Conservation (phyloP, 805 yeast species). For the Yamadazyma sp. region DNA sequence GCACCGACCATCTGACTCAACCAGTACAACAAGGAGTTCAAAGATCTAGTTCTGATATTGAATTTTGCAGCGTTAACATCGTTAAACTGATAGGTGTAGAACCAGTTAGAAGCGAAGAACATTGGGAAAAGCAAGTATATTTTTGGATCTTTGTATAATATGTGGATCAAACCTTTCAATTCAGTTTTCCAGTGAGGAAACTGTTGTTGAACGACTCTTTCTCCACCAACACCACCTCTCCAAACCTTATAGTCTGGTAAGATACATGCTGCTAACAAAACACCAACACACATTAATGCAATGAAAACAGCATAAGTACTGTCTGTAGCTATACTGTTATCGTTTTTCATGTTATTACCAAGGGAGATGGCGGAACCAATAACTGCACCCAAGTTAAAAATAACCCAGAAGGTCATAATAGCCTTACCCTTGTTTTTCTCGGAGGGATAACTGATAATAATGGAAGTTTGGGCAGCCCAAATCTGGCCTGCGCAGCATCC, state of each 20-base stretch:
- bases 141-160: constrained; percentile 28
- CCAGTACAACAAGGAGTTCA: constrained; percentile 64
- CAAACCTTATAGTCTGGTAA: constrained; percentile 51
- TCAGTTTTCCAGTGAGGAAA: constrained; percentile 49
- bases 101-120: constrained; percentile 66
- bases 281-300: constrained; percentile 50
- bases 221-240: constrained; percentile 51
- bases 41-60: constrained; percentile 58
- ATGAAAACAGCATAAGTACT: constrained; percentile 57
- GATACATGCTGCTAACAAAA: constrained; percentile 43
- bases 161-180: constrained; percentile 19
- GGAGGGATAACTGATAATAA: constrained; percentile 57
- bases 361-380: constrained; percentile 60
- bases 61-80: constrained; percentile 56
- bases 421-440: constrained; percentile 54
- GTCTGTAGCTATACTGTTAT: constrained; percentile 39
- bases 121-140: constrained; percentile 56
- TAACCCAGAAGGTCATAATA: constrained; percentile 58
- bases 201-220: constrained; percentile 45
- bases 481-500: constrained; percentile 55
- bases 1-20: constrained; percentile 60
- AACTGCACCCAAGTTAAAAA: constrained; percentile 62
- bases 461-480: constrained; percentile 62
- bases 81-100: constrained; percentile 64
- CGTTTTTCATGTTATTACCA: constrained; percentile 47